Base-by-base conservation (phyloP, 1,139 yeast genomes). In the Magnusiomyces ingens region DNA sequence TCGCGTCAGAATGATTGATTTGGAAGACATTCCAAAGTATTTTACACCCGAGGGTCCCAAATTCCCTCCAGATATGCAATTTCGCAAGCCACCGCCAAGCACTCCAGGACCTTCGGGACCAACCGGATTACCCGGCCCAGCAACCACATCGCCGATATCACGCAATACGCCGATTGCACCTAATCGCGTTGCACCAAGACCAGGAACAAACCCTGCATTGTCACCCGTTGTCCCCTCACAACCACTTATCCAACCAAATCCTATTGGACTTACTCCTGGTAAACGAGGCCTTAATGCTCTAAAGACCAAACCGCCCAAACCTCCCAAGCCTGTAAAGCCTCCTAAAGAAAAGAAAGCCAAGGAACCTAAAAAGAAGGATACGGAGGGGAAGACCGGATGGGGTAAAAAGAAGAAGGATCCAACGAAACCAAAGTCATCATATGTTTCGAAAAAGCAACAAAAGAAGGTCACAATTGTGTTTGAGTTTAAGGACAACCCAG, bases 401-500 rank as follows among this genome's bases (percentile, higher is more conserved):
- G 48, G 46, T 41, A 4, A 50, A 40, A 54, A 54, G 42, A 54
- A 54, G 22, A 53, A 55, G 41, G 55, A 51, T 26, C 52, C 55
- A 22, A 50, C 58, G 50, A 54, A 55, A 45, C 48, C 63, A 18
- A 57, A 59, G 52, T 51, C 55, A 52, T 48, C 62, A 57, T 57
- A 58, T 58, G 41, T 62, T 29, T 56, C 64, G 13, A 64, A 64
- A 43, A 62, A 62, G 51, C 57, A 58, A 50, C 60, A 85, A 63
- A 69, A 77, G 44, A 80, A 81, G 62, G 90, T 95, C 0, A 85
- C 88, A 50, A 68, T 93, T 48, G 82, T 90, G 13, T 84, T 93
- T 68, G 99, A 93, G 67, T 91, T 83, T 69, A 78, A 78, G 42
- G 98, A 93, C 62, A 84, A 84, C 65, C 79, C 94, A 0, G 78